Percentiles rank a stretch among this genome's conserved stretches.
Evolutionary conservation across 371 early-diverging fungal genomes (phyloP).

Genomic region (Mucor plumbeus): DNA sequence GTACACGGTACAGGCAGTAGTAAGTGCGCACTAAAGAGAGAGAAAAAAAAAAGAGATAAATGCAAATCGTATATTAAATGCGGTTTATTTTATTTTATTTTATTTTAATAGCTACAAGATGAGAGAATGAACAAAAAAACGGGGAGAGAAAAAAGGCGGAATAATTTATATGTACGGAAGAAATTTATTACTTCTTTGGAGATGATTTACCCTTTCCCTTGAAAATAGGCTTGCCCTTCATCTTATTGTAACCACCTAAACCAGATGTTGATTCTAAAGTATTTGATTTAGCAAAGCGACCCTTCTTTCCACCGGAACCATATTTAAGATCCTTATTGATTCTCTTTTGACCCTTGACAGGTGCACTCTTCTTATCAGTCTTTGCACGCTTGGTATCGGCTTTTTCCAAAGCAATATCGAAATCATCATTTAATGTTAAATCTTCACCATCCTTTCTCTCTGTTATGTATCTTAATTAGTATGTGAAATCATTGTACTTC

Average conservation of each 20-base stretch:
- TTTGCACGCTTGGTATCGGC: slow-evolving; percentile 50
- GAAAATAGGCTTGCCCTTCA: slow-evolving; percentile 43
- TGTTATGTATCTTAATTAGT: slow-evolving; percentile 14
- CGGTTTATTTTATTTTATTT: neutral
- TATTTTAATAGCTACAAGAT: slow-evolving; percentile 1
- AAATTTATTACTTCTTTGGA: slow-evolving; percentile 9
- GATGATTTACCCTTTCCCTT: slow-evolving; percentile 20
- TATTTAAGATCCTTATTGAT: slow-evolving; percentile 71
- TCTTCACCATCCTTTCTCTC: slow-evolving; percentile 64
- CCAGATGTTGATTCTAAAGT: slow-evolving; percentile 79
- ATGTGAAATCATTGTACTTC: too few species aligned
- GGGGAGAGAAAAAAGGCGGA: neutral
- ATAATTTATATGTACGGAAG: slow-evolving; percentile 7
- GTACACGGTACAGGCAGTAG: too few species aligned
- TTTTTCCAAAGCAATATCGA: slow-evolving; percentile 83
- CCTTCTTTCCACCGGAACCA: slow-evolving; percentile 88
- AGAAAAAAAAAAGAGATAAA: neutral
- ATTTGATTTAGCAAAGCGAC: slow-evolving; percentile 80
- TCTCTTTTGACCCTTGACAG: slow-evolving; percentile 56
- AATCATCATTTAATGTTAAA: slow-evolving; percentile 69
- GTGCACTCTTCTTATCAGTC: slow-evolving; percentile 23
- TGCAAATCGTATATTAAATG: neutral
- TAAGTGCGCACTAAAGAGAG: too few species aligned
- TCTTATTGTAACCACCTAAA: slow-evolving; percentile 53
- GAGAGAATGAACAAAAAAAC: slow-evolving; percentile 1